Evolutionary conservation across 768 basidiomycete species (phyloP).

Genomic region (Kondoa malvinella): DNA sequence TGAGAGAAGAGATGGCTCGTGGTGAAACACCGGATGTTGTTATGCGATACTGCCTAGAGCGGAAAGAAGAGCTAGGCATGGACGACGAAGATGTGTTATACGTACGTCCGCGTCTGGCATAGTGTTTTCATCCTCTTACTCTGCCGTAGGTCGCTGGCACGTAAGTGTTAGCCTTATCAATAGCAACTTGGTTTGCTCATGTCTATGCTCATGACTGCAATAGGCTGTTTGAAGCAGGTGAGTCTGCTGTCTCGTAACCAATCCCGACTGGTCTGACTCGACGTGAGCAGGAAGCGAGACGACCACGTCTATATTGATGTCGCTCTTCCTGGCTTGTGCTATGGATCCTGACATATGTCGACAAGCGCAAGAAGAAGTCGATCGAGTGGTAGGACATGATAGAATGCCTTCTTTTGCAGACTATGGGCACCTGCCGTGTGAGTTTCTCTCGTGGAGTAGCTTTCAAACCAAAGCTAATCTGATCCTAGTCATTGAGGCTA

Average conservation of each 20-base stretch:
- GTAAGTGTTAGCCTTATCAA: not conserved
- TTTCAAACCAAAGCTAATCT: not conserved
- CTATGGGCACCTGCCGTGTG: not conserved
- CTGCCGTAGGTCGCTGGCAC: too few relatives aligned
- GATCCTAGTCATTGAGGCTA: not conserved
- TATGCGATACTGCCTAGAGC: conserved; percentile 6
- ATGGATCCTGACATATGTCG: conserved; percentile 30
- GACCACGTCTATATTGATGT: conserved; percentile 30
- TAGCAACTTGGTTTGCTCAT: too few relatives aligned
- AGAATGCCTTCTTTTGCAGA: conserved; percentile 13
- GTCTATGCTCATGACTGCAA: too few relatives aligned
- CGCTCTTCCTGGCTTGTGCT: conserved; percentile 55
- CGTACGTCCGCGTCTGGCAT: not conserved
- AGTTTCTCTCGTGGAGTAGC: not conserved
- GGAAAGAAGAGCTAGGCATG: not conserved
- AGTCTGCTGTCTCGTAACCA: too few relatives aligned
- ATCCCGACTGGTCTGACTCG: too few relatives aligned
- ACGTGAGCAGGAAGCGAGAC: conserved; percentile 13
- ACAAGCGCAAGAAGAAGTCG: conserved; percentile 16
- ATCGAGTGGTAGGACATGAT: conserved; percentile 9
- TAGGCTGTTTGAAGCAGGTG: too few relatives aligned
- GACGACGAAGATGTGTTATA: not conserved
- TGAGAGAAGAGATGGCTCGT: conserved; percentile 5
- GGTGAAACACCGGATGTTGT: conserved; percentile 8
- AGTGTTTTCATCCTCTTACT: too few relatives aligned